These are phyloP conservation scores for Pseudogymnoascus sp. DNA, from an alignment of 2,329 filamentous ascomycete genomes.

Conservation along the genomic window DNA sequence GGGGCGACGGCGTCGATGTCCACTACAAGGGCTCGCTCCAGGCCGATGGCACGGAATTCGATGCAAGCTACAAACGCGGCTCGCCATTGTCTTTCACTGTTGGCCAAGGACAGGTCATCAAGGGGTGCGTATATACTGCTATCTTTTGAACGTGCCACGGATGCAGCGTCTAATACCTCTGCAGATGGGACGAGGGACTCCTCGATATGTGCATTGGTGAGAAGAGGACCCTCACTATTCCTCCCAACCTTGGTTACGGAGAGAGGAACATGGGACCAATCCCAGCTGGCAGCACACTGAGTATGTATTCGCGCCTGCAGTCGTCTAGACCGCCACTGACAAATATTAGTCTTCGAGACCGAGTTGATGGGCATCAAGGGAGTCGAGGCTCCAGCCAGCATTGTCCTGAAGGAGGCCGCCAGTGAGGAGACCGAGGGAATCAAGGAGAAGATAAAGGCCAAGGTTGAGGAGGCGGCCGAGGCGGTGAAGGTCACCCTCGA, in stretches of 20 bases:
- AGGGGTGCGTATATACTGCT: conserved; percentile 51
- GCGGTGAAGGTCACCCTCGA: conserved; percentile 43
- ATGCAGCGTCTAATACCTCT: conserved; percentile 11
- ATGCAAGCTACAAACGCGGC: conserved; percentile 72
- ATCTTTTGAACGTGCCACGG: neutral
- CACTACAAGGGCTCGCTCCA: conserved; percentile 82
- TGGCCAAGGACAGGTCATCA: conserved; percentile 76
- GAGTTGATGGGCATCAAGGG: conserved; percentile 79
- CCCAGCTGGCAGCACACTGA: conserved; percentile 67
- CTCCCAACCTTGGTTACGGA: conserved; percentile 80
- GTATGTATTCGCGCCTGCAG: conserved; percentile 37
- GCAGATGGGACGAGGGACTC: conserved; percentile 80
- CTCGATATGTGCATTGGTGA: conserved; percentile 94
- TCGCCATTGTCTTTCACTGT: conserved; percentile 70
- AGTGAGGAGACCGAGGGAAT: conserved; percentile 33
- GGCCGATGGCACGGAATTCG: conserved; percentile 68
- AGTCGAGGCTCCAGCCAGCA: conserved; percentile 37
- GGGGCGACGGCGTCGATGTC: conserved; percentile 72
- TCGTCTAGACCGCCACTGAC: conserved; percentile 15
- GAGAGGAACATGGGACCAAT: conserved; percentile 69
- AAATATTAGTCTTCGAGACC: conserved; percentile 71
- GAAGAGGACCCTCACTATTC: conserved; percentile 81
- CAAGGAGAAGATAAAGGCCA: conserved; percentile 36
- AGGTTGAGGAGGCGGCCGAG: conserved; percentile 43
- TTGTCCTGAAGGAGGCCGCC: conserved; percentile 26